These are phyloP conservation scores for Sabuloglossum arenarium DNA, from an alignment of 495 filamentous ascomycete genomes.

Conservation along the genomic window DNA sequence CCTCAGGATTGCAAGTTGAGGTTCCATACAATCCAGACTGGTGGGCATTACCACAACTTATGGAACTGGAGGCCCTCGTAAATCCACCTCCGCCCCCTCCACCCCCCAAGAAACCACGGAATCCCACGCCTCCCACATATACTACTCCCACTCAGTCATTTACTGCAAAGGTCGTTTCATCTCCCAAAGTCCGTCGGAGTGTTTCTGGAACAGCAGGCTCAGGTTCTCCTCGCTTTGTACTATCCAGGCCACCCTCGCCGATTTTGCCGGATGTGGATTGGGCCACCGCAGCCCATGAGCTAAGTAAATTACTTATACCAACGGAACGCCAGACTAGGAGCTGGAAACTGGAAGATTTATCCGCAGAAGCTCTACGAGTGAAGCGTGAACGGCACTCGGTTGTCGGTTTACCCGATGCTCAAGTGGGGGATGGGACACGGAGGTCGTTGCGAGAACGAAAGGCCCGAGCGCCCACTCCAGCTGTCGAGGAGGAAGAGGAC, in stretches of 20 bases:
- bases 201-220: constrained; percentile 18
- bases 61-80: constrained; percentile 37
- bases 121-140: constrained; percentile 39
- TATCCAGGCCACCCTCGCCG: constrained; percentile 16
- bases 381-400: constrained; percentile 39
- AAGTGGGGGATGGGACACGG: constrained; percentile 27
- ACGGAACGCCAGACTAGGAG: constrained; percentile 45
- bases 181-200: constrained; percentile 31
- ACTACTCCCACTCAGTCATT: constrained; percentile 59
- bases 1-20: not conserved
- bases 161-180: constrained; percentile 45
- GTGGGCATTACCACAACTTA: constrained; percentile 54
- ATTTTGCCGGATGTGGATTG: constrained; percentile 64
- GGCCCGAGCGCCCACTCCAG: constrained; percentile 24
- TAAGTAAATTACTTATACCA: constrained; percentile 69
- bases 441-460: constrained; percentile 61
- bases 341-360: constrained; percentile 54
- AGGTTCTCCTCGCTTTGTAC: constrained; percentile 16
- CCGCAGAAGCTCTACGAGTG: constrained; percentile 37
- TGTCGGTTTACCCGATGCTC: constrained; percentile 16
- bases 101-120: constrained; percentile 28
- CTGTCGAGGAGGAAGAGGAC: constrained; percentile 31
- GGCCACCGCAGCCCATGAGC: constrained; percentile 58
- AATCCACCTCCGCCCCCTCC: constrained; percentile 24
- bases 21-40: constrained; percentile 31